phyloP scores from a whole-genome alignment of 2,329 filamentous ascomycete genomes.

The Claviceps sorghi region DNA sequence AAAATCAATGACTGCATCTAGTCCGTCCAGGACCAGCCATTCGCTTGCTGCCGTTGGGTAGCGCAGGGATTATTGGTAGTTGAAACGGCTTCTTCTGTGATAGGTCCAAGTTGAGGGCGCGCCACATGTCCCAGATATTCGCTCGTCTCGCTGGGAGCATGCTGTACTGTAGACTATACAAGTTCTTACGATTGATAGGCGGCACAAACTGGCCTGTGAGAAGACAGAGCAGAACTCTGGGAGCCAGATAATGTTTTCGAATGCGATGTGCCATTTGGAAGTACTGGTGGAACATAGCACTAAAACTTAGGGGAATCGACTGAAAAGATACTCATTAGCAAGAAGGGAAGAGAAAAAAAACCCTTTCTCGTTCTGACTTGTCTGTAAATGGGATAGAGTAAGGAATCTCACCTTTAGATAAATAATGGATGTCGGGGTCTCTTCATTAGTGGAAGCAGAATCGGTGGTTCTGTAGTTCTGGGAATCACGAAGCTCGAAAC shows the following conservation, averaged over 20 bases:
- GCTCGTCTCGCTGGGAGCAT: constrained; percentile 80
- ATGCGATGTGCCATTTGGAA: constrained; percentile 88
- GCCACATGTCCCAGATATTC: constrained; percentile 77
- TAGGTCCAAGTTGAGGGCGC: constrained; percentile 41
- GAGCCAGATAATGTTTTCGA: constrained; percentile 87
- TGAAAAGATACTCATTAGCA: constrained; percentile 20
- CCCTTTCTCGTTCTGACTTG: too few species aligned
- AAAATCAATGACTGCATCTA: constrained; percentile 8
- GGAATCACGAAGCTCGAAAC: constrained; percentile 76
- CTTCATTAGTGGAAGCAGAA: constrained; percentile 26
- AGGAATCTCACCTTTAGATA: constrained; percentile 54
- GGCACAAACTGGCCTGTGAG: constrained; percentile 85
- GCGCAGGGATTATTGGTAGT: constrained; percentile 18
- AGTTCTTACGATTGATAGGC: constrained; percentile 82
- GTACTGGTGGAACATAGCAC: constrained; percentile 95
- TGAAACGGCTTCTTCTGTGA: constrained; percentile 29
- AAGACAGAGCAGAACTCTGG: constrained; percentile 73
- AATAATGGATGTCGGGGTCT: constrained; percentile 64
- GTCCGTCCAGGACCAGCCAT: constrained; percentile 15
- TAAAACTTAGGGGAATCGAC: constrained; percentile 78
- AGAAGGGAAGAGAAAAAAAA: neutral
- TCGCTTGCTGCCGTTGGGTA: constrained; percentile 19
- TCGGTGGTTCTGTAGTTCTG: constrained; percentile 31
- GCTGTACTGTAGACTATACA: constrained; percentile 95
- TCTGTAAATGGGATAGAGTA: neutral